Base-by-base conservation (phyloP, 106 monocot species). In the Alisma plantagoaquatica region DNA sequence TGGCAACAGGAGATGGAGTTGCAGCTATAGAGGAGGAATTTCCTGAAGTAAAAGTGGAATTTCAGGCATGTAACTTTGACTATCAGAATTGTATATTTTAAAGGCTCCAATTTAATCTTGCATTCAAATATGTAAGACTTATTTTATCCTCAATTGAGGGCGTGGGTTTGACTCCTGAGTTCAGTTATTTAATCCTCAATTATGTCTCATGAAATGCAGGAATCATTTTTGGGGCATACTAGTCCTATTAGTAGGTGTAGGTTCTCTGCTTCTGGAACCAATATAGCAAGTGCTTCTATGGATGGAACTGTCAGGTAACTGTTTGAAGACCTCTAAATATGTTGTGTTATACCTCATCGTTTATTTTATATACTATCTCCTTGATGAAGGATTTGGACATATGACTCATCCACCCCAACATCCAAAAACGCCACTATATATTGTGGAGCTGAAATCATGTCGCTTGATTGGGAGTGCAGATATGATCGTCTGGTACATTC, bases 341-440 rank as follows among this genome's bases (percentile, higher is more conserved):
- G 35, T 14, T 7, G 6, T 38, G 9, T 38, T 38, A 7, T 38
- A 6, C 14, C 35, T 38, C 9, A 6, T 38, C 6, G 6, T 38
- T 7, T 38, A 14, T 38, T 38, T 38, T 6, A 7, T 7, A 38
- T 38, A 14, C 14, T 38, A 7, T 38, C 35, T 38, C 23, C 41
- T 44, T 72, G 12, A 38, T 52, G 46, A 64, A 94, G 94, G 73
- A 81, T 94, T 28, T 94, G 96, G 96, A 89, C 89, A 25, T 89
- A 98, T 67, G 84, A 89, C 42, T 84, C 89, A 38, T 70, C 96
- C 29, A 71, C 72, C 26, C 78, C 84, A 61, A 79, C 81, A 60
- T 98, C 96, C 18, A 89, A 75, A 79, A 98, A 98, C 76, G 96
- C 96, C 33, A 89, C 96, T 10, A 98, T 98, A 56, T 98, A 89